Conservation (phyloP, 495 filamentous ascomycete species). For the Podospora comata region DNA sequence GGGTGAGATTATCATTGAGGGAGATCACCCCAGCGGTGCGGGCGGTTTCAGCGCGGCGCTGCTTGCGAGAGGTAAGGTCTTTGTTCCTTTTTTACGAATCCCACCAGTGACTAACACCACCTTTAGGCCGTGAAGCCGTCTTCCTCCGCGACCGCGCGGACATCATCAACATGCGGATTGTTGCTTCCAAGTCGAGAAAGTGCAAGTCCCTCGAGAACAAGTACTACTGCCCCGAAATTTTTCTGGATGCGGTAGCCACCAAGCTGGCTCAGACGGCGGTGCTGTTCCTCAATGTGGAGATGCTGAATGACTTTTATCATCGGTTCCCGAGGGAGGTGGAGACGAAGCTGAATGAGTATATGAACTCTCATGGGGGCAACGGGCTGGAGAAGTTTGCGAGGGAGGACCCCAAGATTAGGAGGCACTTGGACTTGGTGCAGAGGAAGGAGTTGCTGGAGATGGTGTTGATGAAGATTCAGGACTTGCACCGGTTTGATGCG, state of each 20-base stretch:
- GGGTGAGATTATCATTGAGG: constrained; percentile 79
- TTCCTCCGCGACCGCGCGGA: constrained; percentile 90
- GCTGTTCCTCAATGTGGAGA: constrained; percentile 95
- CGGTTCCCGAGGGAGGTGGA: constrained; percentile 94
- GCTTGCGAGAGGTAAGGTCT: constrained; percentile 69
- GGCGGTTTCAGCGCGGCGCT: constrained; percentile 87
- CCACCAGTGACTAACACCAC: constrained; percentile 16
- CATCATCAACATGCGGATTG: constrained; percentile 82
- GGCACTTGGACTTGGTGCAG: constrained; percentile 85
- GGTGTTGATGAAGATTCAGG: constrained; percentile 90
- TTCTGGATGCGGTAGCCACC: constrained; percentile 93
- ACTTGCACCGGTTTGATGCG: constrained; percentile 63
- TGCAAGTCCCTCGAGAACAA: constrained; percentile 80
- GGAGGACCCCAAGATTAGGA: constrained; percentile 83
- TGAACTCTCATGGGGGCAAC: constrained; percentile 52
- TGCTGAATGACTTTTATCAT: constrained; percentile 95
- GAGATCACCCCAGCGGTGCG: constrained; percentile 75
- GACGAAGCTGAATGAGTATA: constrained; percentile 73
- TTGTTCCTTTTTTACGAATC: background rate
- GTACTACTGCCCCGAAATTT: constrained; percentile 95
- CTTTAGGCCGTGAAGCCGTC: constrained; percentile 76
- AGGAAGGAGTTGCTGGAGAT: constrained; percentile 91
- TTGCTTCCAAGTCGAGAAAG: constrained; percentile 81
- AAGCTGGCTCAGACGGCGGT: constrained; percentile 94
- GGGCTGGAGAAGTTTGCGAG: constrained; percentile 87